Conservation (phyloP, 495 filamentous ascomycete genomes). For the Neurospora tetrasperma region DNA sequence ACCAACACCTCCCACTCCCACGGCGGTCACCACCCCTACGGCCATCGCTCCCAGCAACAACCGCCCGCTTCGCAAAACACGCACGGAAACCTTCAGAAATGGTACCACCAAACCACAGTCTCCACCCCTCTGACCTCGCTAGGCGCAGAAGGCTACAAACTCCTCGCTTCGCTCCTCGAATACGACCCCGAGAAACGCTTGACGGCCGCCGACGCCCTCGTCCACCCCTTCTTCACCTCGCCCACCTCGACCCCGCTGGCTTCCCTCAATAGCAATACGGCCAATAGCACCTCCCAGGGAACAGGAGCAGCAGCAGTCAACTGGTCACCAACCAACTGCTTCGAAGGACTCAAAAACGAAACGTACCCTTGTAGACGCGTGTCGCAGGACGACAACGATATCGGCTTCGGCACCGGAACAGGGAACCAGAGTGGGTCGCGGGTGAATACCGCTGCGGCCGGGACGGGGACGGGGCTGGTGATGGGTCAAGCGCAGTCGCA, state of each 20-base stretch:
- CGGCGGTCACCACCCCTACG: conserved; percentile 31
- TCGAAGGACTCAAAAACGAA: conserved; percentile 74
- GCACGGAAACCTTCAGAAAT: conserved; percentile 40
- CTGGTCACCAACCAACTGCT: conserved; percentile 67
- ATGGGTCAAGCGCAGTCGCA: neutral
- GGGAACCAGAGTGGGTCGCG: conserved; percentile 73
- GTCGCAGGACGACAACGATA: conserved; percentile 90
- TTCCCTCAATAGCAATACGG: neutral
- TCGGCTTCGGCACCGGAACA: conserved; percentile 55
- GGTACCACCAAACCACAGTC: conserved; percentile 45
- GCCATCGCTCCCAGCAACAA: conserved; percentile 42
- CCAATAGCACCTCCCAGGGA: neutral
- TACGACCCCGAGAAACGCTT: conserved; percentile 88
- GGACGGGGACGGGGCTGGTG: neutral
- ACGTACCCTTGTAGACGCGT: conserved; percentile 78
- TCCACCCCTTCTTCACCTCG: conserved; percentile 74
- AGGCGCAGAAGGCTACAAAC: conserved; percentile 66
- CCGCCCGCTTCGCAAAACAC: neutral
- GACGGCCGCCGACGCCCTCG: conserved; percentile 73
- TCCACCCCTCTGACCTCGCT: conserved; percentile 37
- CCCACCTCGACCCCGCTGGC: neutral
- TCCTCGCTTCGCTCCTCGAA: conserved; percentile 72
- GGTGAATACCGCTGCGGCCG: conserved; percentile 29
- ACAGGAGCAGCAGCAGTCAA: conserved; percentile 27
- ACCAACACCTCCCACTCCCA: conserved; percentile 29